phyloP scores from a whole-genome alignment of 371 early-diverging fungal genomes.

The Rhizopus microsporus region DNA sequence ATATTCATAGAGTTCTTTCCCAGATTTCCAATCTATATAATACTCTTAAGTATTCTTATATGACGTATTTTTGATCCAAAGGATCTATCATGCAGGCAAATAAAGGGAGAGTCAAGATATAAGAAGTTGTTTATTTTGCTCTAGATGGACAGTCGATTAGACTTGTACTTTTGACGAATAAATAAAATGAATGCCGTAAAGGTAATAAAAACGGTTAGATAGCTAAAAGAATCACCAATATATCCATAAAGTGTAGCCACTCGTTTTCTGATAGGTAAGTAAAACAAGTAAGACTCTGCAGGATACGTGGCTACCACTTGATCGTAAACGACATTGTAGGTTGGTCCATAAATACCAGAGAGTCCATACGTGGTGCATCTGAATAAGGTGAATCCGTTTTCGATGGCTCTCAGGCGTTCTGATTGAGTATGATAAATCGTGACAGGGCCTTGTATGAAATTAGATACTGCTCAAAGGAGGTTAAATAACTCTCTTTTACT shows the following conservation, averaged over 20 bases:
- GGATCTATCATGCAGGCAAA: too few species aligned
- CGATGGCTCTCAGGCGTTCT: slow-evolving; percentile 51
- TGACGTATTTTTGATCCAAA: too few species aligned
- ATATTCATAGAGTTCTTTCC: too few species aligned
- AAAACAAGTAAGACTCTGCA: slow-evolving; percentile 39
- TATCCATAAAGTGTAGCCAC: slow-evolving; percentile 44
- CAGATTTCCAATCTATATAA: too few species aligned
- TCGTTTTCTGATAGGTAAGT: slow-evolving; percentile 50
- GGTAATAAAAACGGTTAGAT: slow-evolving; percentile 10
- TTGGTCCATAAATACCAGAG: slow-evolving; percentile 53
- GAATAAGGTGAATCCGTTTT: slow-evolving; percentile 57
- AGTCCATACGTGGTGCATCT: slow-evolving; percentile 56
- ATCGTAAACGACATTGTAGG: slow-evolving; percentile 39
- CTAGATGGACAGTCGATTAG: background rate
- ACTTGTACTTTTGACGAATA: background rate
- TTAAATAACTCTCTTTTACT: background rate
- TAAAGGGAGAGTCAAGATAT: too few species aligned
- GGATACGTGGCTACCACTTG: slow-evolving; percentile 47
- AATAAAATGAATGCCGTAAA: background rate
- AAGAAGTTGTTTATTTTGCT: background rate
- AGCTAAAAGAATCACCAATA: slow-evolving; percentile 46
- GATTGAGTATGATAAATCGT: slow-evolving; percentile 51
- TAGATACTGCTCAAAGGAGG: background rate
- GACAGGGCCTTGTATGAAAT: slow-evolving; percentile 33
- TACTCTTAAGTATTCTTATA: too few species aligned